Base-by-base conservation (phyloP, 768 basidiomycete genomes). In the Chalciporus piperatus region DNA sequence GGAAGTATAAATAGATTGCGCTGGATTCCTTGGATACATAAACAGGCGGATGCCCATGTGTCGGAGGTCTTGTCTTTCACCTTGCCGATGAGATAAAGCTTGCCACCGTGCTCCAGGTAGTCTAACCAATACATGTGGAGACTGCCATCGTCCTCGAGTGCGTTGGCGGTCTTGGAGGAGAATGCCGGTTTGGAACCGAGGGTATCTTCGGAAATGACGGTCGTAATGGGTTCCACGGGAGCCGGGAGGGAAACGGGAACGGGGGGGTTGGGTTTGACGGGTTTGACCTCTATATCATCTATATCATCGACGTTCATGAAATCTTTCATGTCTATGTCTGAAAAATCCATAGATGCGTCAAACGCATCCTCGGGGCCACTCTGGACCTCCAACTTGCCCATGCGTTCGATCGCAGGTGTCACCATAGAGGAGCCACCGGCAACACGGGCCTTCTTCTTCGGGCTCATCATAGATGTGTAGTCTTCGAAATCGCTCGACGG, bases 101-200 rank as follows among this genome's bases (percentile, higher is more conserved):
- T 82, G 14, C 94, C 96, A 14, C 88, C 81, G 43, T 82, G 79
- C 65, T 98, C 93, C 30, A 95, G 82, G 62, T 92, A 92, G 64
- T 99, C 97, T 19, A 98, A 75, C 97, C 97, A 99, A 75, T 87
- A 99, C 76, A 99, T 94, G 23, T 80, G 81, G 13, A 98, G 72
- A 3, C 84, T 88, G 2, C 92, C 93, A 57, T 97, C 92, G 4
- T 80, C 72, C 62, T 98, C 92, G 2, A 94, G 76, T 0, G 85
- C 86, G 38, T 79, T 78, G 7, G 83, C 57, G 19, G 64, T 62
- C 63, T 44, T 75, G 54, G 45, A 77, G 7, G 72, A 66, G 3
- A 68, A 22, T 72, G 74, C 13, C 6, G 65, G 59, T 22, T 69
- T 59, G 42, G 65, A 65, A 19, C 85, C 87, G 23, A 88, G 69